Evolutionary conservation across 768 basidiomycete genomes (phyloP).

Genomic region (Epithele typhae): DNA sequence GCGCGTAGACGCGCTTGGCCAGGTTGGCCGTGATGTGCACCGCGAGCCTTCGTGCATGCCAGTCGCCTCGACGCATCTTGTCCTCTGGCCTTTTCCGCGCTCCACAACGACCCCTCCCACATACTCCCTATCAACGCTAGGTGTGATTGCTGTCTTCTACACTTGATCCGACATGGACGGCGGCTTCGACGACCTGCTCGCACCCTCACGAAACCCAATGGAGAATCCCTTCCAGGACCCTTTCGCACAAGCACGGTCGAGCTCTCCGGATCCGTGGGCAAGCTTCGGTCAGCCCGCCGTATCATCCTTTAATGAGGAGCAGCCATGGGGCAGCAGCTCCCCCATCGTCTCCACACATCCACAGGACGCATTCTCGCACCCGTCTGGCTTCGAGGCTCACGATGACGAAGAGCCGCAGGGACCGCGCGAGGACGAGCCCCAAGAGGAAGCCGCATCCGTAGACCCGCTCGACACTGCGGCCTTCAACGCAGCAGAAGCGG

Average conservation of each 20-base stretch:
- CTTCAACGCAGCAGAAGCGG: constrained; percentile 28
- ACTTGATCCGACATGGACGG: constrained; percentile 52
- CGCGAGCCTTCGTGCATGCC: too few relatives aligned
- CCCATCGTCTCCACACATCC: constrained; percentile 15
- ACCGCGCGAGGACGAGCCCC: background rate
- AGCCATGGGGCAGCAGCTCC: constrained; percentile 13
- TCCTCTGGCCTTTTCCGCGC: too few relatives aligned
- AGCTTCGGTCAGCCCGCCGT: constrained; percentile 40
- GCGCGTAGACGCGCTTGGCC: too few relatives aligned
- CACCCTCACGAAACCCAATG: constrained; percentile 50
- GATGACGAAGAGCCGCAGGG: background rate
- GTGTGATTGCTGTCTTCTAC: too few relatives aligned
- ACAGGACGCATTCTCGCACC: constrained; percentile 16
- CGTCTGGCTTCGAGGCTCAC: constrained; percentile 12
- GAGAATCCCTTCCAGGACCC: constrained; percentile 78
- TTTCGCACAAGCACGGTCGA: constrained; percentile 56
- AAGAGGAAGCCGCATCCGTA: constrained; percentile 3
- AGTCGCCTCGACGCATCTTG: too few relatives aligned
- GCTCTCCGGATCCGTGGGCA: constrained; percentile 76
- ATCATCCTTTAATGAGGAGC: constrained; percentile 13
- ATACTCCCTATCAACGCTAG: too few relatives aligned
- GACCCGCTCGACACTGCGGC: constrained; percentile 41
- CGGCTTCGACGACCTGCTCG: constrained; percentile 71
- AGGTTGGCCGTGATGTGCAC: too few relatives aligned
- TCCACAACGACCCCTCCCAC: too few relatives aligned